Conservation (phyloP, 495 filamentous ascomycete species). For the Penicillium steckii region DNA sequence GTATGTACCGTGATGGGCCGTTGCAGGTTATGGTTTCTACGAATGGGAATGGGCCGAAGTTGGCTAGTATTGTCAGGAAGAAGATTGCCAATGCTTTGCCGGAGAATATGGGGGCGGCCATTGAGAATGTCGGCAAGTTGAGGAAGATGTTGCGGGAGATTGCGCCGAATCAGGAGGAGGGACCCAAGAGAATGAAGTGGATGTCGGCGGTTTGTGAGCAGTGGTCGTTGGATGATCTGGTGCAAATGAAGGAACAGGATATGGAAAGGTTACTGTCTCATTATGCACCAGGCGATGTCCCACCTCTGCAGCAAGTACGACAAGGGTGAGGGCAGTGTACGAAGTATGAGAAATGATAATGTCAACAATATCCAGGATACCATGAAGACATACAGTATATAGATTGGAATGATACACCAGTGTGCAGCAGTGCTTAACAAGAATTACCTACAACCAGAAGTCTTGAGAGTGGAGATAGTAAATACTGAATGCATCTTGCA, state of each 20-base stretch:
- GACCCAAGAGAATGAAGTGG: conserved; percentile 91
- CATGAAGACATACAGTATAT: too few relatives aligned
- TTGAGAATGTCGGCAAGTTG: conserved; percentile 76
- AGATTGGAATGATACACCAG: too few relatives aligned
- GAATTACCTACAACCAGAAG: too few relatives aligned
- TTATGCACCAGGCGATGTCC: conserved; percentile 56
- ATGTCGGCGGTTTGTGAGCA: conserved; percentile 89
- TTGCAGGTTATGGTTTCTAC: conserved; percentile 98
- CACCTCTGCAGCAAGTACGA: conserved; percentile 39
- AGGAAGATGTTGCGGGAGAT: conserved; percentile 75
- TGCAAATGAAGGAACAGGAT: conserved; percentile 77
- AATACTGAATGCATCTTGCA: too few relatives aligned
- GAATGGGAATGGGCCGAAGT: conserved; percentile 91
- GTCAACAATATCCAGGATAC: background rate
- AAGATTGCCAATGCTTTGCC: conserved; percentile 79
- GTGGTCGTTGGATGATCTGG: conserved; percentile 84
- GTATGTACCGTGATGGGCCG: conserved; percentile 90
- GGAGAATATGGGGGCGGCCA: conserved; percentile 72
- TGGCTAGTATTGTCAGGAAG: conserved; percentile 82
- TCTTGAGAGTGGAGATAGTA: too few relatives aligned
- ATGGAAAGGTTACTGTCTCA: conserved; percentile 74
- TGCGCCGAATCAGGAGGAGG: conserved; percentile 69
- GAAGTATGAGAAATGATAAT: background rate
- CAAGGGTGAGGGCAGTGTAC: conserved; percentile 5
- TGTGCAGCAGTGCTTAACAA: too few relatives aligned